Conservation (phyloP, 108 stramenopile species). For the Hondaea fermentalgiana region DNA sequence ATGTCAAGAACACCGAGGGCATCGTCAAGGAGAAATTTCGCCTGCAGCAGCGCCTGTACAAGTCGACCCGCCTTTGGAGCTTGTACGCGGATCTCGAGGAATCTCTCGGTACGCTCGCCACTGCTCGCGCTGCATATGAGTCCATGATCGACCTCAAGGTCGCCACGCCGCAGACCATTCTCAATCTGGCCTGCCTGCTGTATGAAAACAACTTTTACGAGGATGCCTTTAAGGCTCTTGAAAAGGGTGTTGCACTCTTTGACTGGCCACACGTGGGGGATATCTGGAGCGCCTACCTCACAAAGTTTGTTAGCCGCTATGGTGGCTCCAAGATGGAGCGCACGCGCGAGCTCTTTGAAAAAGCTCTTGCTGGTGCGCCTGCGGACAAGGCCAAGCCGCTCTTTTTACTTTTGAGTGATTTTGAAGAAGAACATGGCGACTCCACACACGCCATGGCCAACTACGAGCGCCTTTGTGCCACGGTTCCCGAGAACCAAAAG, state of each 20-base stretch:
- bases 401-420: slow-evolving; percentile 75
- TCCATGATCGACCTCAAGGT: slow-evolving; percentile 79
- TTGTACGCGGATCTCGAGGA: slow-evolving; percentile 92
- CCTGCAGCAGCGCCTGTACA: slow-evolving; percentile 47
- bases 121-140: slow-evolving; percentile 86
- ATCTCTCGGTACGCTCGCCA: slow-evolving; percentile 79
- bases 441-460: slow-evolving; percentile 78
- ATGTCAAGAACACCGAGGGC: not conserved
- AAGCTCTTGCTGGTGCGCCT: slow-evolving; percentile 72
- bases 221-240: slow-evolving; percentile 64
- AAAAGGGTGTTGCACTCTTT: slow-evolving; percentile 75
- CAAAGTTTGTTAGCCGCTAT: slow-evolving; percentile 76
- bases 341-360: slow-evolving; percentile 81
- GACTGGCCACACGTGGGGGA: slow-evolving; percentile 74
- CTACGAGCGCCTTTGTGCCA: slow-evolving; percentile 69
- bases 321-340: slow-evolving; percentile 83
- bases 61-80: slow-evolving; percentile 74
- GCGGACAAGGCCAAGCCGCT: slow-evolving; percentile 74
- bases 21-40: slow-evolving; percentile 22
- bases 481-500: slow-evolving; percentile 71
- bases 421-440: slow-evolving; percentile 88
- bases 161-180: slow-evolving; percentile 80
- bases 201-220: slow-evolving; percentile 87
- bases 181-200: slow-evolving; percentile 85
- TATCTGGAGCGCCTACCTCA: slow-evolving; percentile 79